Percentiles rank a stretch among this genome's conserved stretches.
Evolutionary conservation across 2,329 filamentous ascomycete species (phyloP).

Genomic region (Fusarium burgessii): DNA sequence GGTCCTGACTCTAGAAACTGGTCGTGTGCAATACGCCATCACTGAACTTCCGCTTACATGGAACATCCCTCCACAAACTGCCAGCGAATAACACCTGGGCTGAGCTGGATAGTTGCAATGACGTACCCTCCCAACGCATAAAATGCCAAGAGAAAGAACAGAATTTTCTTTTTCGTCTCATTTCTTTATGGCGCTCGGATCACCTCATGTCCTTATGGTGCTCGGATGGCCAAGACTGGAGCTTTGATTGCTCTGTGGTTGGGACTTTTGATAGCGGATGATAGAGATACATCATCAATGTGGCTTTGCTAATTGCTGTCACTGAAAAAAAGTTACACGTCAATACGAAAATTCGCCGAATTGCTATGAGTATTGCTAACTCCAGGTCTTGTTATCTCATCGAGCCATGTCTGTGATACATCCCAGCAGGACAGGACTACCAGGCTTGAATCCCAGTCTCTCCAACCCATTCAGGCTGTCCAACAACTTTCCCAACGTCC

Average conservation of each 20-base stretch:
- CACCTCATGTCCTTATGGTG: not conserved
- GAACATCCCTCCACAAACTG: conserved; percentile 17
- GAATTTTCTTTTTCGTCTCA: not conserved
- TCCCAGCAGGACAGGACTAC: conserved; percentile 34
- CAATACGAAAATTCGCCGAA: not conserved
- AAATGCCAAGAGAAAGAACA: conserved; percentile 16
- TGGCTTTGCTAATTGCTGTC: conserved; percentile 27
- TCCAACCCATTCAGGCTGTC: conserved; percentile 37
- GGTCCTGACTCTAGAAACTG: not conserved
- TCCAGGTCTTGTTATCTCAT: not conserved
- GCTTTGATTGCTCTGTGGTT: not conserved
- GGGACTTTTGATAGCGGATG: not conserved
- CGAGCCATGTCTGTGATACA: not conserved
- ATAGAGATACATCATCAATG: conserved; percentile 32
- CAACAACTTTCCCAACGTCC: conserved; percentile 56
- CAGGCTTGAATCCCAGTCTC: conserved; percentile 49
- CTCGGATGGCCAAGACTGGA: conserved; percentile 4
- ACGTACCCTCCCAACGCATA: conserved; percentile 27
- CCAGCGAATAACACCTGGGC: conserved; percentile 10
- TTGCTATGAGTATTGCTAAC: not conserved
- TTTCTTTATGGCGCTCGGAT: conserved; percentile 4
- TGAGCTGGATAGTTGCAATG: conserved; percentile 18
- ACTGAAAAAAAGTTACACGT: not conserved
- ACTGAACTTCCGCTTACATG: conserved; percentile 25
- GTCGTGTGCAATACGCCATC: conserved; percentile 20